Evolutionary conservation across 192 early-diverging fungal species (phyloP).

Genomic region (Rhizophagus clarus): DNA sequence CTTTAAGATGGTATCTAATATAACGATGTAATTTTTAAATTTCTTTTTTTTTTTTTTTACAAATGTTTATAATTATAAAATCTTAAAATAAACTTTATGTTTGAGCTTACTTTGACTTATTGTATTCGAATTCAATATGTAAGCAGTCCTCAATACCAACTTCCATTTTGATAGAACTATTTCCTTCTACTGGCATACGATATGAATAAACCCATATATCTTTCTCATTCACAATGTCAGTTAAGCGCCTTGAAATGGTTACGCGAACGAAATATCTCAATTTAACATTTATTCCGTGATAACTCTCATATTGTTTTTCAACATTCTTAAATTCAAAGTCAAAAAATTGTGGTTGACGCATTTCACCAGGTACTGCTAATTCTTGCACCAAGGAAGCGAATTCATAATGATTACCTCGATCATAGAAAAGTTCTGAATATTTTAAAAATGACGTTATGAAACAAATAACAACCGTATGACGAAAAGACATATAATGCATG

Average conservation of each 20-base stretch:
- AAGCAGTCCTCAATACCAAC: slow-evolving; percentile 99
- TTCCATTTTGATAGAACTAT: slow-evolving; percentile 99
- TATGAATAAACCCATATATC: slow-evolving; percentile 99
- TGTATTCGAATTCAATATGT: slow-evolving; percentile 99
- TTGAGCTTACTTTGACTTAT: slow-evolving; percentile 84
- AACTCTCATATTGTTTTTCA: slow-evolving; percentile 99
- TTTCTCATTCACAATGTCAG: slow-evolving; percentile 87
- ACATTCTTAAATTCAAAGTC: slow-evolving; percentile 99
- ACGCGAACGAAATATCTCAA: slow-evolving; percentile 97
- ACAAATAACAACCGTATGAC: not conserved
- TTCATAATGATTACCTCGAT: slow-evolving; percentile 93
- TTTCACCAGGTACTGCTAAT: slow-evolving; percentile 91
- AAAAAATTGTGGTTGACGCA: slow-evolving; percentile 76
- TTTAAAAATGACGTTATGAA: not conserved
- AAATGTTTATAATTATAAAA: not conserved
- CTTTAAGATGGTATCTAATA: slow-evolving; percentile 90
- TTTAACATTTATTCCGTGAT: slow-evolving; percentile 98
- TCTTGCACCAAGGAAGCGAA: slow-evolving; percentile 94
- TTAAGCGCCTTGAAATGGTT: slow-evolving; percentile 81
- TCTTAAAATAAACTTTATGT: not conserved
- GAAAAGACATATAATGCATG: not conserved
- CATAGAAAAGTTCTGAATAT: slow-evolving; percentile 86
- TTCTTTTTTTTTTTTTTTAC: not conserved
- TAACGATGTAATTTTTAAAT: not conserved
- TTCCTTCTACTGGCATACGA: slow-evolving; percentile 86